Base-by-base conservation (phyloP, 768 basidiomycete genomes). In the Cytidiella melzeri region DNA sequence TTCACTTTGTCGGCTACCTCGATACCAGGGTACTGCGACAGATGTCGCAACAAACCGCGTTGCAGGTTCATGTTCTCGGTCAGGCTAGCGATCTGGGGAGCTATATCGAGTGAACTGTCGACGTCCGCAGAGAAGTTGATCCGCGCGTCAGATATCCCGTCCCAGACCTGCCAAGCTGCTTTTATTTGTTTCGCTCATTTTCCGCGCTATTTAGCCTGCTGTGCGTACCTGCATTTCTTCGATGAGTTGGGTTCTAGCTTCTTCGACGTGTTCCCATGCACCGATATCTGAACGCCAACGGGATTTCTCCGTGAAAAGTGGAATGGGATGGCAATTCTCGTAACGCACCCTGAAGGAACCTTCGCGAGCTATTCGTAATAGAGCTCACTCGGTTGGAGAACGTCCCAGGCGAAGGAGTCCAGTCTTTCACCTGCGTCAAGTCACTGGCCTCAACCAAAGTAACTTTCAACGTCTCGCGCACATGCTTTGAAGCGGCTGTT, bases 21-120 rank as follows among this genome's bases (percentile, higher is more conserved):
- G 1, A 95, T 70, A 12, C 72, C 64, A 1, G 74, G 72, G n/a
- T 72, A 57, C 4, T 64, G 60, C 7, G 72, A 70, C 9, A 96
- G 73, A 57, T 79, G 78, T 1, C 73, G 73, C 12, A 98, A 74
- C 27, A 94, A 78, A 1, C 79, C 92, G 1, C 85, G 80, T 67
- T 98, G 96, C 1, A 99, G 73, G 61, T 98, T 98, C 40, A 92
- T 71, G 60, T 94, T 97, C 67, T 99, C 96, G 0, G 85, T 92
- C 59, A 98, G 70, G 20, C 80, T 81, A 13, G 92, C 83, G 86
- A 98, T 91, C 64, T 73, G 72, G 24, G 52, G 52, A 5, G 60
- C 63, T 20, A 64, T 60, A 1, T 51, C 26, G 46, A 65, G 51
- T 18, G 64, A 68, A 19, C 80, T 50, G 19, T 81, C 77, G 1